Evolutionary conservation across 805 yeast species (phyloP), one percentile per base, ranked within the genome.

Genomic region (Nakazawaea molendinolei): DNA sequence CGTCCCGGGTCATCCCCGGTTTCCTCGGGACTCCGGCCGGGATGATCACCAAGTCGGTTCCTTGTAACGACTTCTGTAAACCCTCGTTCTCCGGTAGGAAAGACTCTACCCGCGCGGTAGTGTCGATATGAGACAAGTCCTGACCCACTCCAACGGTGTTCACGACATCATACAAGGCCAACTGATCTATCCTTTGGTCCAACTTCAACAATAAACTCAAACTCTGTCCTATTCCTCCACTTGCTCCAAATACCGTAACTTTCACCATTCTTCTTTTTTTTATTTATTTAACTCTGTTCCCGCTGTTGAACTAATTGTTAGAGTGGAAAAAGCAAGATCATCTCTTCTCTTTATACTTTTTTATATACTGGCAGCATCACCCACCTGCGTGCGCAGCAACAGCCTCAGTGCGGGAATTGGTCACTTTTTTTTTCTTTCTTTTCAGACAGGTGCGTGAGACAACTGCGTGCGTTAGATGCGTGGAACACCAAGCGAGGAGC

Each of bases 171-270:
- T 76, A 86, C 40, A 86, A 69, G 5, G 95, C 76, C 48, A 86
- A 68, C 48, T 79, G 77, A 42, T 69, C 66, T 33, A 79, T 70
- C 36, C 69, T 65, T 26, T 75, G 76, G 49, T 77, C 74, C 42
- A 86, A 65, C 61, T 86, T 86, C 49, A 86, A 67, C 44, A 86
- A 69, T 38, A 87, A 74, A 10, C 95, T 85, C 43, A 86, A 69
- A 28, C 95, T 94, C 68, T 87, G 95, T 38, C 96, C 96, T 55
- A 86, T 86, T 43, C 96, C 95, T 50, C 95, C 95, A 37, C 90
- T 87, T 40, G 96, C 96, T 46, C 95, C 95, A 36, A 80, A 69
- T 42, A 86, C 87, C 39, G 95, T 73, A 36, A 85, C 94, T 68
- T 86, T 86, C 17, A 48, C 49, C 55, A 51, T 51, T 40, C n/a